phyloP scores from a whole-genome alignment of 1,139 yeast genomes.

The Nakaseomyces uthaithaninus region DNA sequence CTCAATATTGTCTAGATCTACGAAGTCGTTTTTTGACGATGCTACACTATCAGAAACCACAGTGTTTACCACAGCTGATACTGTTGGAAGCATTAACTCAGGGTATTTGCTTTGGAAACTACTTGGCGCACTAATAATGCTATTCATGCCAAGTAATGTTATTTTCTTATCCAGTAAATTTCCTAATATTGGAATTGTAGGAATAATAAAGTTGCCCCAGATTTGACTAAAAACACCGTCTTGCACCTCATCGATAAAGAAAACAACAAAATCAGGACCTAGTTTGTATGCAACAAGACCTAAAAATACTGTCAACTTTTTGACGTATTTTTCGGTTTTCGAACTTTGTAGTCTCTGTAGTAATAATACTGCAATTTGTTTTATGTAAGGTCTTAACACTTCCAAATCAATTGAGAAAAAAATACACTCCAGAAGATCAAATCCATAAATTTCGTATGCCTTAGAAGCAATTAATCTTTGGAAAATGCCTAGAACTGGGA shows the following conservation, averaged over 20 bases:
- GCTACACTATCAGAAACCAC: conserved; percentile 32
- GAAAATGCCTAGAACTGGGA: conserved; percentile 91
- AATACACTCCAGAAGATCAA: conserved; percentile 71
- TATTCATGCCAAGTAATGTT: conserved; percentile 64
- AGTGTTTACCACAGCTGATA: conserved; percentile 47
- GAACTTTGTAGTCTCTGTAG: conserved; percentile 74
- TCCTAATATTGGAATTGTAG: conserved; percentile 56
- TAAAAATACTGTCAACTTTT: conserved; percentile 60
- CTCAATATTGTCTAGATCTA: conserved; percentile 36
- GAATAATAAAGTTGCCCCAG: conserved; percentile 54
- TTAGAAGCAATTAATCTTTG: conserved; percentile 86
- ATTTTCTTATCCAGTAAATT: conserved; percentile 70
- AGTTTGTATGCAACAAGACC: conserved; percentile 42
- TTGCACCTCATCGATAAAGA: conserved; percentile 37
- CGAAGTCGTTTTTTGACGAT: conserved; percentile 30
- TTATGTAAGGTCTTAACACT: conserved; percentile 47
- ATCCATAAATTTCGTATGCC: conserved; percentile 70
- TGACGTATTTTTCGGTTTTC: conserved; percentile 73
- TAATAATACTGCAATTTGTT: conserved; percentile 66
- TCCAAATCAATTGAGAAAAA: conserved; percentile 48
- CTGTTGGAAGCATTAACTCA: conserved; percentile 40
- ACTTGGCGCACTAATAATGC: conserved; percentile 34
- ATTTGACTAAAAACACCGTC: conserved; percentile 50
- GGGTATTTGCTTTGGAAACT: conserved; percentile 39
- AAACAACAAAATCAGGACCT: conserved; percentile 34